Evolutionary conservation across 2,329 filamentous ascomycete genomes (phyloP).

Genomic region (Clarireedia paspali): DNA sequence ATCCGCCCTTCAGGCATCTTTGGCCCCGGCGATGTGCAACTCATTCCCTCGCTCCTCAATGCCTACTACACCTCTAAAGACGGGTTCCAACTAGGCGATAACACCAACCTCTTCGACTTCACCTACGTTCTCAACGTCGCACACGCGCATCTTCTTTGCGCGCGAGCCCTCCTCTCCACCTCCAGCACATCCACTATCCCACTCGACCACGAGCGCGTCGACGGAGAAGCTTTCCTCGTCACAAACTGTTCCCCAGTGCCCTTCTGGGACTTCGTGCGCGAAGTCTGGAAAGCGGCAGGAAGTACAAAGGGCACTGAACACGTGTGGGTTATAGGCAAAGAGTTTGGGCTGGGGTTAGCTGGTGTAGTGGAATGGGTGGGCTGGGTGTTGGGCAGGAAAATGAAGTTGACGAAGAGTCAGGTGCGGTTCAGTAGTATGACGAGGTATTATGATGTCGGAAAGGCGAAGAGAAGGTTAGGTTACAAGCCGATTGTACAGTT

Average conservation of each 20-base stretch:
- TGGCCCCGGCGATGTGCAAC: constrained; percentile 77
- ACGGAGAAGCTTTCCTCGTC: constrained; percentile 84
- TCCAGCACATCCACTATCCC: constrained; percentile 39
- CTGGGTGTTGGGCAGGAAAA: constrained; percentile 41
- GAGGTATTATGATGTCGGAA: constrained; percentile 69
- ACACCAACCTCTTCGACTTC: constrained; percentile 62
- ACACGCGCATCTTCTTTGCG: constrained; percentile 75
- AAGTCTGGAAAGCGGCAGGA: constrained; percentile 57
- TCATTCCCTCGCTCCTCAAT: constrained; percentile 65
- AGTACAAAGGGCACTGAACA: constrained; percentile 42
- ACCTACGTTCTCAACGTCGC: constrained; percentile 63
- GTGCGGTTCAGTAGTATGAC: constrained; percentile 65
- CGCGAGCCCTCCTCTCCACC: constrained; percentile 41
- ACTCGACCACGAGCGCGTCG: constrained; percentile 65
- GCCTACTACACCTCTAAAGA: constrained; percentile 63
- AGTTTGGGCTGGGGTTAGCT: constrained; percentile 37
- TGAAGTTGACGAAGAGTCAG: constrained; percentile 39
- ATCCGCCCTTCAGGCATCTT: constrained; percentile 86
- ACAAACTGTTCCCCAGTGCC: constrained; percentile 80
- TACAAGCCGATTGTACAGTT: constrained; percentile 61
- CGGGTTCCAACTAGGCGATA: constrained; percentile 72
- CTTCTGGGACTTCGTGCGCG: constrained; percentile 82
- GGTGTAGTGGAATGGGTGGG: constrained; percentile 44
- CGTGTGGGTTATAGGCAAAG: constrained; percentile 47
- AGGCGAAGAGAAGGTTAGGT: constrained; percentile 63